Percentiles rank a stretch among this genome's conserved stretches.
phyloP scores from a whole-genome alignment of 108 stramenopile genomes.

The Fistulifera solaris region DNA sequence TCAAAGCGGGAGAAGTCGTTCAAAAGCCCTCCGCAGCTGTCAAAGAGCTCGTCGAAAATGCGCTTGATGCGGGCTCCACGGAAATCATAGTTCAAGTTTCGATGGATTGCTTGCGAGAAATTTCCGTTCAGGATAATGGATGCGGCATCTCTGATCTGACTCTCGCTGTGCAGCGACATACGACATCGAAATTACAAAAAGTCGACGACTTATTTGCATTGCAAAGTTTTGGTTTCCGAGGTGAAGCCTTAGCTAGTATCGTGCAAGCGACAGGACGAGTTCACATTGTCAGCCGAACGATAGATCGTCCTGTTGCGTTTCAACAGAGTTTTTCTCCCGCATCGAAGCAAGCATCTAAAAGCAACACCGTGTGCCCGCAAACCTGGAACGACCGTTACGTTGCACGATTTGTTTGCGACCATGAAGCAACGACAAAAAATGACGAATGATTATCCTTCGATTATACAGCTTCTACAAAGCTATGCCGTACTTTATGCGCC shows the following conservation, averaged over 20 bases:
- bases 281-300: slow-evolving; percentile 21
- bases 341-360: no score
- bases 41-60: slow-evolving; percentile 98
- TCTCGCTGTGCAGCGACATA: slow-evolving; percentile 90
- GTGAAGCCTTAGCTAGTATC: slow-evolving; percentile 87
- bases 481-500: slow-evolving; percentile 87
- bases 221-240: slow-evolving; percentile 96
- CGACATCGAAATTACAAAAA: slow-evolving; percentile 83
- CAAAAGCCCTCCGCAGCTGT: slow-evolving; percentile 89
- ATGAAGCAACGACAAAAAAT: slow-evolving; percentile 74
- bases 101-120: slow-evolving; percentile 22
- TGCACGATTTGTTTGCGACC: slow-evolving; percentile 96
- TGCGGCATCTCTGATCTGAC: slow-evolving; percentile 66
- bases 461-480: slow-evolving; percentile 74
- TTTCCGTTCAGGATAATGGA: slow-evolving; percentile 65
- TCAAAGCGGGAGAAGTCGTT: slow-evolving; percentile 99
- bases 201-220: slow-evolving; percentile 80
- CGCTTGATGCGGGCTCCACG: slow-evolving; percentile 83
- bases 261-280: slow-evolving; percentile 54
- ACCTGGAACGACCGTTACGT: slow-evolving; percentile 85
- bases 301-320: background rate
- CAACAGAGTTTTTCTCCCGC: no score
- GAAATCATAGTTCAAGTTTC: slow-evolving; percentile 21
- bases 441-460: slow-evolving; percentile 79
- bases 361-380: slow-evolving; percentile 81